Evolutionary conservation across 176 grass and related monocot species (phyloP).

Genomic region (Musa beccarii): DNA sequence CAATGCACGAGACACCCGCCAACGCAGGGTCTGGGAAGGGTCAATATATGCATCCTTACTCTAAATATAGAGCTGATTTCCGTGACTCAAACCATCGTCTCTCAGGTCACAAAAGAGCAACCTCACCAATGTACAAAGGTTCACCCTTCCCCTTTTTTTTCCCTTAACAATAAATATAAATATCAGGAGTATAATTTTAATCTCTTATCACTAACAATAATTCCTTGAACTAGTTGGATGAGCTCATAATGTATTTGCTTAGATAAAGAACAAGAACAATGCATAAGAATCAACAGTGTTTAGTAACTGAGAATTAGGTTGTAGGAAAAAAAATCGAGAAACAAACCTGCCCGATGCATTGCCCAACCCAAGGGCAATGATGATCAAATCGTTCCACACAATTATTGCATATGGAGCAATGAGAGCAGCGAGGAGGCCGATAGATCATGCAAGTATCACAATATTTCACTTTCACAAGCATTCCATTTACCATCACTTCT

Average conservation of each 20-base stretch:
- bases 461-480: slow-evolving; percentile 76
- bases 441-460: slow-evolving; percentile 99
- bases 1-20: too few species aligned
- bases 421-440: slow-evolving; percentile 73
- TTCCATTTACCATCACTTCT: slow-evolving; percentile 59
- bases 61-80: too few species aligned
- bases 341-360: slow-evolving; percentile 86
- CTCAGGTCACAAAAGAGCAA: too few species aligned
- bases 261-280: neutral
- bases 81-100: too few species aligned
- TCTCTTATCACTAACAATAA: neutral
- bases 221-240: neutral
- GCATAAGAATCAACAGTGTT: neutral
- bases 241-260: neutral
- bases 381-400: slow-evolving; percentile 93
- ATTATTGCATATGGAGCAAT: slow-evolving; percentile 91
- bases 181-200: neutral
- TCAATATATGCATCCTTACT: too few species aligned
- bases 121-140: too few species aligned
- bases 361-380: slow-evolving; percentile 94
- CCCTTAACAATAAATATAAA: neutral
- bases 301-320: neutral
- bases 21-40: too few species aligned
- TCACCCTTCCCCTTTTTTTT: neutral
- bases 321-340: slow-evolving; percentile 12